phyloP scores from a whole-genome alignment of 208 protist genomes.

The Leishmania lainsoni region DNA sequence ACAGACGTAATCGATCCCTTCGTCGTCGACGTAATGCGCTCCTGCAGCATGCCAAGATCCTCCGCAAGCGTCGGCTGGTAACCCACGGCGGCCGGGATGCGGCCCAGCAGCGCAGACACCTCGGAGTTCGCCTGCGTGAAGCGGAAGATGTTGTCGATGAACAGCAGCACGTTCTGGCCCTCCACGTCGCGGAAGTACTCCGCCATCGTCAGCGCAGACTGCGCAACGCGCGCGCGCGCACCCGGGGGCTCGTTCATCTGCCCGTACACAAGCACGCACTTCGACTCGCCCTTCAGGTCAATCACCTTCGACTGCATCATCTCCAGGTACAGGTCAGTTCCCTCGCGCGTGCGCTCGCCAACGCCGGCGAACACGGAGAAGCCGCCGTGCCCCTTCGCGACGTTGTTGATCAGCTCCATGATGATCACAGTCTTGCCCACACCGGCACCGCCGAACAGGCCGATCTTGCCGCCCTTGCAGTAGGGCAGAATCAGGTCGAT shows the following conservation, averaged over 20 bases:
- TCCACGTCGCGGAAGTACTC: constrained; percentile 99
- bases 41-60: constrained; percentile 98
- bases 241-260: constrained; percentile 99
- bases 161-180: constrained; percentile 98
- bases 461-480: constrained; percentile 99
- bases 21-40: constrained; percentile 98
- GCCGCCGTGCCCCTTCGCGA: constrained; percentile 98
- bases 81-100: constrained; percentile 99
- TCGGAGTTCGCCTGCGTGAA: constrained; percentile 99
- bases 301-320: constrained; percentile 98
- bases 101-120: constrained; percentile 97
- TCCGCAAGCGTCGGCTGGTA: constrained; percentile 99
- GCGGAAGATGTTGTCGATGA: constrained; percentile 99
- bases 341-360: constrained; percentile 98
- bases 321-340: constrained; percentile 98
- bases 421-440: constrained; percentile 99
- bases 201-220: constrained; percentile 97
- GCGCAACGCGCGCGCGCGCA: constrained; percentile 97
- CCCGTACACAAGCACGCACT: constrained; percentile 98
- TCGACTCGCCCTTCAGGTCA: constrained; percentile 94
- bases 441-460: constrained; percentile 98
- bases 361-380: constrained; percentile 99
- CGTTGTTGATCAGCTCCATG: constrained; percentile 99
- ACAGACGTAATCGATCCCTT: constrained; percentile 97
- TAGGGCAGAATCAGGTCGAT: constrained; percentile 98